Evolutionary conservation across 441 rosid genomes (phyloP), one percentile per base, ranked within the genome.

Genomic region (Lepidium campestre): DNA sequence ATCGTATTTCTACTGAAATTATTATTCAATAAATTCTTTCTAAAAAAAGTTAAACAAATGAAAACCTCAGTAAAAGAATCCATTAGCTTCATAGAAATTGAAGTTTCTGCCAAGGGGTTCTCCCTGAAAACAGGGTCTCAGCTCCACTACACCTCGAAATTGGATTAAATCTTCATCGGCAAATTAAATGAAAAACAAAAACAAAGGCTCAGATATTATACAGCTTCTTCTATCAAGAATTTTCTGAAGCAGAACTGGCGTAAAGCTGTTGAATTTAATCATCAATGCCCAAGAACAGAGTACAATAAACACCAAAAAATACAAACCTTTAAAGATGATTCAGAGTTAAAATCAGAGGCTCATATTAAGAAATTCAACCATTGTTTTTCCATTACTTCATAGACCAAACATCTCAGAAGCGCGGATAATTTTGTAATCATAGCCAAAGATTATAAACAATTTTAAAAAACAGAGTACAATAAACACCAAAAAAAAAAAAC

Each of bases 341-440:
- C n/a, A n/a, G 27, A 23, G 27, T 1, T 4, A 12, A 19, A 8
- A 60, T 0, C 7, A 13, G 23, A 55, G 90, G 98, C 96, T 86
- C 96, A 89, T 91, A 82, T 87, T 54, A 92, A 92, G 95, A 89
- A 89, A 87, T 87, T 89, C 96, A 92, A 92, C 96, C 91, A 82
- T 80, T 57, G 49, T 42, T 68, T 71, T 53, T 15, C 67, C 55
- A 29, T 77, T 85, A 74, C 96, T 89, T 91, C 95, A 91, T 44
- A 0, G 86, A 86, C 57, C 18, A 13, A 63, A 2, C n/a, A 71
- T 79, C 95, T 86, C 97, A 81, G 93, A 91, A 88, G 97, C 96
- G 96, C 93, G 93, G 96, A 91, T 86, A 88, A 87, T 67, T 34
- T 45, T 65, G n/a, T 80, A 88, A 91, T 88, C 96, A 86, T 81